phyloP scores from a whole-genome alignment of 306 rosid species.

The Cucurbita argyrosperma region DNA sequence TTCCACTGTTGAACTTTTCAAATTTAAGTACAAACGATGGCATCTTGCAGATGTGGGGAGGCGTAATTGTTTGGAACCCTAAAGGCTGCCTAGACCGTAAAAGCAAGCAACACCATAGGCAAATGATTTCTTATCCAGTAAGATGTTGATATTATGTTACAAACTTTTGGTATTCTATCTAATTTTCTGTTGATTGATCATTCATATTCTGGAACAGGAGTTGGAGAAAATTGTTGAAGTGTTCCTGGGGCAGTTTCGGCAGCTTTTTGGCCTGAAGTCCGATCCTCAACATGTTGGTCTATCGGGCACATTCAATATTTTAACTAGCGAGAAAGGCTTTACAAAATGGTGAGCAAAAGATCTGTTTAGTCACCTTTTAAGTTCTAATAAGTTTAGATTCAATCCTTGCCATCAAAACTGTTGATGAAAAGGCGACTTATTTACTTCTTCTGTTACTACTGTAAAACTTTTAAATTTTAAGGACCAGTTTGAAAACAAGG shows the following conservation, averaged over 20 bases:
- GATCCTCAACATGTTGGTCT: constrained; percentile 40
- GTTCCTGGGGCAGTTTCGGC: constrained; percentile 84
- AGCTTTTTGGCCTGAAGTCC: constrained; percentile 84
- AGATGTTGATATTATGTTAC: constrained; percentile 6
- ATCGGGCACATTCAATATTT: constrained; percentile 52
- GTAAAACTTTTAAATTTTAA: background rate
- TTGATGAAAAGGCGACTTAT: background rate
- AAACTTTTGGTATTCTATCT: background rate
- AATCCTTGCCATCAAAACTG: background rate
- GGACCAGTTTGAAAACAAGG: background rate
- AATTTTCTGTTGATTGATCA: constrained; percentile 15
- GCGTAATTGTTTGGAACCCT: constrained; percentile 82
- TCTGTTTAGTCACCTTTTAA: background rate
- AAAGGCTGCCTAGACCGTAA: constrained; percentile 34
- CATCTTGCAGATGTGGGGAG: constrained; percentile 91
- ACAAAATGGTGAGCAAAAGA: constrained; percentile 44
- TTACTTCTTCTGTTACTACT: background rate
- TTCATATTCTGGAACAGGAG: constrained; percentile 53
- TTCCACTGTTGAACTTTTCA: background rate
- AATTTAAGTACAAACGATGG: constrained; percentile 5
- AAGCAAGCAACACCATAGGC: constrained; percentile 35
- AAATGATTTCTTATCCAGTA: constrained; percentile 50
- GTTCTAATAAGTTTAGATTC: background rate
- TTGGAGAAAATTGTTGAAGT: constrained; percentile 59
- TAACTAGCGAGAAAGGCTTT: constrained; percentile 80